A percentile compares a stretch with the other conserved stretches of the same genome.
phyloP scores from a whole-genome alignment of 768 basidiomycete genomes.

The Boletus rufocinnamomeus region DNA sequence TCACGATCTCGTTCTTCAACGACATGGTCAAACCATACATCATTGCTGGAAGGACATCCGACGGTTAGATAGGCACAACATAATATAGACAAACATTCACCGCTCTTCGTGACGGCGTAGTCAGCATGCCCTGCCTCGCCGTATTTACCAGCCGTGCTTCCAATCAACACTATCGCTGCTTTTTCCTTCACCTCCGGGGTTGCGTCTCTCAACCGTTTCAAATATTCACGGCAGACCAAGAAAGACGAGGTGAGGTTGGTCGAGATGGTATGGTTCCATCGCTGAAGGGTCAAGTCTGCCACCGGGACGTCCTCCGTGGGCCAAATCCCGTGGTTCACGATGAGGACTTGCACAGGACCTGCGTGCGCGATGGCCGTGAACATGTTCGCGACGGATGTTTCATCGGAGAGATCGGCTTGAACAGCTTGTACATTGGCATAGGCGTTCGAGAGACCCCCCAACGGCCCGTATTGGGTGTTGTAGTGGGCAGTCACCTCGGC shows the following conservation, averaged over 20 bases:
- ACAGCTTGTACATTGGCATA: constrained; percentile 39
- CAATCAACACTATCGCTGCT: constrained; percentile 64
- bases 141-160: constrained; percentile 71
- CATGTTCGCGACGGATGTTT: constrained; percentile 51
- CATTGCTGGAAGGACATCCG: constrained; percentile 44
- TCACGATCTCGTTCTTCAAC: constrained; percentile 81
- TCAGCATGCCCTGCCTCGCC: constrained; percentile 71
- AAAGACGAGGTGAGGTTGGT: constrained; percentile 70
- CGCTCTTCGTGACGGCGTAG: constrained; percentile 69
- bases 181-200: constrained; percentile 48
- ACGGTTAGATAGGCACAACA: background rate
- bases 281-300: constrained; percentile 57
- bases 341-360: constrained; percentile 54
- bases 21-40: constrained; percentile 71
- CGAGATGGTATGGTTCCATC: constrained; percentile 62
- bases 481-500: constrained; percentile 75
- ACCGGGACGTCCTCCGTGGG: constrained; percentile 48
- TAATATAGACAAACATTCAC: constrained; percentile 33
- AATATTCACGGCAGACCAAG: constrained; percentile 63
- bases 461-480: constrained; percentile 49
- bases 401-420: constrained; percentile 62
- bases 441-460: constrained; percentile 42
- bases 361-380: constrained; percentile 45
- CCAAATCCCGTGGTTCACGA: constrained; percentile 66
- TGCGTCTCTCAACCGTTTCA: constrained; percentile 45